phyloP scores from a whole-genome alignment of 2,329 filamentous ascomycete genomes.

The Ophiostoma himal-ulmi region DNA sequence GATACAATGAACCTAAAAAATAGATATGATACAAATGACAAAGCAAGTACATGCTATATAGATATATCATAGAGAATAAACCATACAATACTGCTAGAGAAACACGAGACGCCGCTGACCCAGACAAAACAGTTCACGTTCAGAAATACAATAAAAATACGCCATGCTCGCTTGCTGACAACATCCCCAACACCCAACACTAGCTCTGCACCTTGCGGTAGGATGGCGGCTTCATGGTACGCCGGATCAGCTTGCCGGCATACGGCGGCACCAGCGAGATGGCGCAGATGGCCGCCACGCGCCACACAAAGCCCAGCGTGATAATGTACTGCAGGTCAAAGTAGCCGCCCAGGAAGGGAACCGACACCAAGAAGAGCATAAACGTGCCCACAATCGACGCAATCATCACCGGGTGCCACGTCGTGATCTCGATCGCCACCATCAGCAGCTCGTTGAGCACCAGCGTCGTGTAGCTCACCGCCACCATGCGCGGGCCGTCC shows the following conservation, averaged over 20 bases:
- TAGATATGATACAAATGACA: not conserved
- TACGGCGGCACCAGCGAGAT: conserved; percentile 83
- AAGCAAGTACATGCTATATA: not conserved
- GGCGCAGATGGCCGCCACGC: conserved; percentile 70
- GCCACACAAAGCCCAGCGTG: conserved; percentile 82
- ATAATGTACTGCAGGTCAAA: conserved; percentile 79
- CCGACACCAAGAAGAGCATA: conserved; percentile 68
- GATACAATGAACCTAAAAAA: not conserved
- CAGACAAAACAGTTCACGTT: not conserved
- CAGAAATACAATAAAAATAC: conserved; percentile 11
- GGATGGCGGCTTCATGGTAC: conserved; percentile 83
- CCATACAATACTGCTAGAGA: not conserved
- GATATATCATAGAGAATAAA: not conserved
- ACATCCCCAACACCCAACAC: not conserved
- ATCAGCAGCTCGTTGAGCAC: conserved; percentile 93
- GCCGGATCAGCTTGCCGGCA: conserved; percentile 74
- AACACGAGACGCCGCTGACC: not conserved
- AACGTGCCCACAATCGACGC: conserved; percentile 76
- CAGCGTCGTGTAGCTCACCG: conserved; percentile 85
- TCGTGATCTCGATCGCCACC: conserved; percentile 94
- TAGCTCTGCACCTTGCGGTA: conserved; percentile 81
- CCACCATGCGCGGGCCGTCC: conserved; percentile 70
- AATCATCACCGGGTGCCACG: conserved; percentile 94
- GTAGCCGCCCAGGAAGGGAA: conserved; percentile 85
- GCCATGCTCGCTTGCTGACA: conserved; percentile 32